phyloP scores from a whole-genome alignment of 345 rosid genomes.

The Lumnitzera littorea region DNA sequence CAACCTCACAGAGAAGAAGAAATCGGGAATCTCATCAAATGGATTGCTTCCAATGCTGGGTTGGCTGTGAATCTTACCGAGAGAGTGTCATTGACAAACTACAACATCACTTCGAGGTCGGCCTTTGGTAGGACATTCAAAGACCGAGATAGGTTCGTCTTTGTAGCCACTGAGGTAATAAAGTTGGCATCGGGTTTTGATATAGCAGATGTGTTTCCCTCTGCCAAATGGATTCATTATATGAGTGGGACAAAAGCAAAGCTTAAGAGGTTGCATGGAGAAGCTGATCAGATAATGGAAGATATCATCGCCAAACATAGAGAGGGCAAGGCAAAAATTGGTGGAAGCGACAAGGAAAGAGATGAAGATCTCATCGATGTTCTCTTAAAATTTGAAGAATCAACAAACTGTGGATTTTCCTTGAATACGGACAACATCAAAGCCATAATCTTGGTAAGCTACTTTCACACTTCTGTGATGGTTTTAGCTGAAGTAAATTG shows the following conservation, averaged over 20 bases:
- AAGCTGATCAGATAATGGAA: neutral
- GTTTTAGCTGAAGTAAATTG: neutral
- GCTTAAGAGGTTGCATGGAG: neutral
- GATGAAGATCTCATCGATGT: slow-evolving; percentile 3
- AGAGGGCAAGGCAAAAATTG: neutral
- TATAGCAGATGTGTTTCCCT: neutral
- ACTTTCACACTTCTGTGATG: neutral
- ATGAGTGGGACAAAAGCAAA: neutral
- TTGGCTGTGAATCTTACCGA: slow-evolving; percentile 9
- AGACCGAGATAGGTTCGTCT: slow-evolving; percentile 5
- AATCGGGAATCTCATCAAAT: neutral
- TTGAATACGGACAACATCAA: slow-evolving; percentile 1
- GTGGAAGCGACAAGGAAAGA: neutral
- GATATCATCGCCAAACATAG: neutral
- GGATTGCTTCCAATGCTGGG: slow-evolving; percentile 9
- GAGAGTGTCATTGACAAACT: neutral
- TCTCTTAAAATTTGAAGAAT: neutral
- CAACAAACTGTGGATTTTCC: neutral
- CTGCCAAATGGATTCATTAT: neutral
- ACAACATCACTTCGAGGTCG: neutral
- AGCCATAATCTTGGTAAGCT: neutral
- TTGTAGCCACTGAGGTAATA: neutral
- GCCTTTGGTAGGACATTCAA: neutral
- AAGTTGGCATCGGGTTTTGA: neutral
- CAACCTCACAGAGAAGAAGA: slow-evolving; percentile 19